Evolutionary conservation across 2,329 filamentous ascomycete genomes (phyloP), one percentile per base, ranked within the genome.

Genomic region (Aspergillus sp.): DNA sequence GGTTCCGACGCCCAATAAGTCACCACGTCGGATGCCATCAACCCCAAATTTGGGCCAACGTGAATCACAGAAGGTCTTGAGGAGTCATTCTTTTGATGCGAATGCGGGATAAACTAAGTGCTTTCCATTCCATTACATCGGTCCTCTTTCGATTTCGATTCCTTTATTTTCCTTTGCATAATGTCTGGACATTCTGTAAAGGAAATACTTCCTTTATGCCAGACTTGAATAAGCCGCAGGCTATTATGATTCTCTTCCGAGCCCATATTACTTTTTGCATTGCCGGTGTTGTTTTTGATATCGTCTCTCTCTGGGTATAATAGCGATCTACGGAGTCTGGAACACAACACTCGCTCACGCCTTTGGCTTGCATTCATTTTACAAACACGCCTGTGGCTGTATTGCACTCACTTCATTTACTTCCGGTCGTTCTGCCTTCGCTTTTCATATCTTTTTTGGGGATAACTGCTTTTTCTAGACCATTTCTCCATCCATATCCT

Each of bases 81-180:
- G 73, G 53, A 71, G 71, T 52, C 71, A 69, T 36, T 77, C 76
- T 47, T 68, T 72, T 50, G 74, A 76, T 63, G 66, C 70, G 1
- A 71, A 68, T 59, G 64, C 63, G 10, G 63, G 68, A 56, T 65
- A 56, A 62, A 16, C n/a, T 20, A 36, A 50, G 22, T 32, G 52
- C 18, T 45, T 58, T 10, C 45, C 31, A 26, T 47, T 61, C 5
- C 36, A n/a, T n/a, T 36, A 14, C 6, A 36, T 16, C 10, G 6
- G 14, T 58, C 22, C 45, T 57, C 42, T 53, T 58, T 45, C 14
- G 45, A 18, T 59, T 39, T 42, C 36, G 16, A 42, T 42, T 42
- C 9, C 16, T 3, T n/a, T 42, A 4, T 42, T 16, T 42, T 42
- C 12, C 14, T 42, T 42, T 42, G 16, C 36, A 42, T 5, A 6